phyloP scores from a whole-genome alignment of 73 alveolate genomes.

The Paramecium biaurelia region DNA sequence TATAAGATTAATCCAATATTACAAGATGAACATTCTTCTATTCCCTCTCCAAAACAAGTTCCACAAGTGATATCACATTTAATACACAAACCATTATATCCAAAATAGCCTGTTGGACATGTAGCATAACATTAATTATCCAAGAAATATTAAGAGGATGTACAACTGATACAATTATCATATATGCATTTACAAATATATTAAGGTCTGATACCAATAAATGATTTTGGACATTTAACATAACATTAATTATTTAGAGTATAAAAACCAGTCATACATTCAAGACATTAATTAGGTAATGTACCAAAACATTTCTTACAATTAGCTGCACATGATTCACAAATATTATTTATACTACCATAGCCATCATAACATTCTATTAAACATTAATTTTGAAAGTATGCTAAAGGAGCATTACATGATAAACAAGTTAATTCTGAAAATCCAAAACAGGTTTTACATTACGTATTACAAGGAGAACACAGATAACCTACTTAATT shows the following conservation, averaged over 20 bases:
- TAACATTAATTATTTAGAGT: neutral
- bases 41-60: neutral
- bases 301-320: slow-evolving; percentile 11
- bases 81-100: neutral
- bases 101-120: neutral
- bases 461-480: neutral
- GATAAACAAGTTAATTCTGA: neutral
- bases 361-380: neutral
- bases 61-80: slow-evolving; percentile 26
- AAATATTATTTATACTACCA: neutral
- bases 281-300: neutral
- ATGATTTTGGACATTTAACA: neutral
- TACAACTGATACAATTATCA: neutral
- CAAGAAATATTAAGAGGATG: neutral
- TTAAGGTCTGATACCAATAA: neutral
- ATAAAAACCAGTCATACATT: neutral
- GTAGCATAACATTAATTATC: neutral
- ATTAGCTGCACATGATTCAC: slow-evolving; percentile 17
- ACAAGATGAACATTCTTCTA: neutral
- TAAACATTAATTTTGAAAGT: slow-evolving; percentile 4
- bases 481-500: neutral
- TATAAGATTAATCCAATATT: neutral
- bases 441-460: slow-evolving; percentile 14
- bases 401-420: neutral
- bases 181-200: neutral